Conservation (phyloP, 2,329 filamentous ascomycete species). For the Basipetospora sp. region DNA sequence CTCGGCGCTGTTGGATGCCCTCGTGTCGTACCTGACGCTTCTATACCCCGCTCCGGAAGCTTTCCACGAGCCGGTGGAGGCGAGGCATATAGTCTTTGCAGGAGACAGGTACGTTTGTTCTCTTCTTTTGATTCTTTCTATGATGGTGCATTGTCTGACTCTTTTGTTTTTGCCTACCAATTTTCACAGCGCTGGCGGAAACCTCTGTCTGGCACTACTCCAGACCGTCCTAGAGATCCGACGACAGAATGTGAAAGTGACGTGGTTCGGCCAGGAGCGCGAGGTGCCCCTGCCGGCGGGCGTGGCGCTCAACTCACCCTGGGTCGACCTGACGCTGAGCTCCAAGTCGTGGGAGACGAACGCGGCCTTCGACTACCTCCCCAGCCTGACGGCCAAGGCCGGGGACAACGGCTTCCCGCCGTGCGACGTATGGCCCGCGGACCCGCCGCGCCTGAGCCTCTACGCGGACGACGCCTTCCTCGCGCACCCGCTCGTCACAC, state of each 20-base stretch:
- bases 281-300: conserved; percentile 53
- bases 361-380: conserved; percentile 25
- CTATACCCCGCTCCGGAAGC: conserved; percentile 56
- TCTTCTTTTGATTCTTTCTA: not conserved
- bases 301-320: conserved; percentile 48
- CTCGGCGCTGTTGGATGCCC: conserved; percentile 54
- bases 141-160: too few species aligned
- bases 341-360: conserved; percentile 16
- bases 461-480: conserved; percentile 40
- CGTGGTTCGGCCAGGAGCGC: conserved; percentile 45
- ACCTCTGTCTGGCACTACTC: conserved; percentile 50
- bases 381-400: conserved; percentile 20
- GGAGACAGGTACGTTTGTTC: conserved; percentile 44
- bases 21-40: conserved; percentile 58
- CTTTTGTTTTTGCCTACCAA: not conserved
- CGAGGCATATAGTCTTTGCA: conserved; percentile 53
- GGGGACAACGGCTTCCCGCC: conserved; percentile 12
- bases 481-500: conserved; percentile 53
- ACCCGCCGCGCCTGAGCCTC: conserved; percentile 36
- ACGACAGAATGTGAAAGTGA: conserved; percentile 29
- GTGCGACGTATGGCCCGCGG: conserved; percentile 43
- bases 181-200: conserved; percentile 57
- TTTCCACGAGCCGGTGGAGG: conserved; percentile 48
- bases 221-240: conserved; percentile 53
- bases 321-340: conserved; percentile 55